Conservation (phyloP, 495 filamentous ascomycete species). For the Podospora pseudopauciseta region DNA sequence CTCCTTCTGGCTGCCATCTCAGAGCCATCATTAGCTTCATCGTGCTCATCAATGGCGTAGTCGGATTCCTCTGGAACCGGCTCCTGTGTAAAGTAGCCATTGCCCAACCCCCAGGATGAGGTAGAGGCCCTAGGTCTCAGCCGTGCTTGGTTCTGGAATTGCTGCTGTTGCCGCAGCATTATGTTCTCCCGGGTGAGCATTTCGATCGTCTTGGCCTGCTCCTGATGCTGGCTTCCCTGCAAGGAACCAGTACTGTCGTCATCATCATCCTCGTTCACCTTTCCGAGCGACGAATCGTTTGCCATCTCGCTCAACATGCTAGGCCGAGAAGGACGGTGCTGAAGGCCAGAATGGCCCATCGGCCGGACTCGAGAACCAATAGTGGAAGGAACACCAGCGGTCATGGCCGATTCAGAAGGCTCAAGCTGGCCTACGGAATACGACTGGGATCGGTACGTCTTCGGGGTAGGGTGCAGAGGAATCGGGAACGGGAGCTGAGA, state of each 20-base stretch:
- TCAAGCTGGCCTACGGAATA: constrained; percentile 95
- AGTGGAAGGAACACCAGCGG: constrained; percentile 40
- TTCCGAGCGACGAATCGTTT: constrained; percentile 66
- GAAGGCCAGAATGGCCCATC: constrained; percentile 58
- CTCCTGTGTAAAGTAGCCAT: constrained; percentile 57
- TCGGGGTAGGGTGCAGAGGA: constrained; percentile 83
- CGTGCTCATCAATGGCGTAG: constrained; percentile 65
- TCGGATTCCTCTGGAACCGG: constrained; percentile 67
- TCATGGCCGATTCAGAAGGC: constrained; percentile 56
- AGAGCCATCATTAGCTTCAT: constrained; percentile 59
- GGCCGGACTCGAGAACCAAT: constrained; percentile 53
- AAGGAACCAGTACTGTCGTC: constrained; percentile 60
- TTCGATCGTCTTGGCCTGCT: constrained; percentile 68
- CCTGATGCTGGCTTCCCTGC: constrained; percentile 47
- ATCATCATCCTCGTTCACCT: constrained; percentile 77
- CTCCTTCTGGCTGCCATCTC: constrained; percentile 54
- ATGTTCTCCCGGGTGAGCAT: constrained; percentile 71
- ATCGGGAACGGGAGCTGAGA: constrained; percentile 84
- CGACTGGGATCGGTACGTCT: constrained; percentile 92
- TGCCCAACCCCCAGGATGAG: constrained; percentile 50
- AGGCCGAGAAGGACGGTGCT: constrained; percentile 79
- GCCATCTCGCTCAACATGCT: constrained; percentile 80
- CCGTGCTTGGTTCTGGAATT: constrained; percentile 56
- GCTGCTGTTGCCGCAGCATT: constrained; percentile 63
- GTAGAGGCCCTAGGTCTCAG: constrained; percentile 62